Conservation (phyloP, 352 stramenopile genomes). For the Globisporangium ultimum region DNA sequence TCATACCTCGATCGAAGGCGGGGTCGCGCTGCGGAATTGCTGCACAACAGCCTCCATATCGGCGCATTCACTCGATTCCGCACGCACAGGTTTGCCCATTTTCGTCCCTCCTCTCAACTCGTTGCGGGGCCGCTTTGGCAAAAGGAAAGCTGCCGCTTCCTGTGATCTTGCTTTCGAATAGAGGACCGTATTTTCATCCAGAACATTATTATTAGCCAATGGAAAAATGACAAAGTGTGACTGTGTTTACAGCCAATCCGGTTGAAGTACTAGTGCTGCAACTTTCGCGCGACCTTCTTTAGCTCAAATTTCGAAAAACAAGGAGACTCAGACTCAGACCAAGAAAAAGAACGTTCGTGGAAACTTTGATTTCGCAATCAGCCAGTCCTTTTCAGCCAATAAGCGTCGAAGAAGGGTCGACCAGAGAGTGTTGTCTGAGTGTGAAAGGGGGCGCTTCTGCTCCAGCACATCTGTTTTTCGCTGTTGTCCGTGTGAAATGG, state of each 20-base stretch:
- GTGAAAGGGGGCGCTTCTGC: neutral
- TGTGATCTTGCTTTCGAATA: neutral
- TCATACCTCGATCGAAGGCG: conserved; percentile 6
- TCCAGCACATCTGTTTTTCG: neutral
- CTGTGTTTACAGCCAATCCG: too few relatives aligned
- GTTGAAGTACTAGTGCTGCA: too few relatives aligned
- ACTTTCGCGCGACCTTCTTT: too few relatives aligned
- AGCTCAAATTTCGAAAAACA: neutral
- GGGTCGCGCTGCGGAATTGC: neutral
- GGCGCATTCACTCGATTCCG: neutral
- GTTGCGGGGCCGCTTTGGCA: neutral
- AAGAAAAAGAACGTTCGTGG: neutral
- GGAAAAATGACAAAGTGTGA: too few relatives aligned
- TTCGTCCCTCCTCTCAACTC: neutral
- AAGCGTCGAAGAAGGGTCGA: neutral
- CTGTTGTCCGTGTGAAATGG: neutral
- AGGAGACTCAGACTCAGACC: neutral
- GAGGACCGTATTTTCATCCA: too few relatives aligned
- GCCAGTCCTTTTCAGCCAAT: neutral
- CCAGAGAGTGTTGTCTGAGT: neutral
- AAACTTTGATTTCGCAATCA: neutral
- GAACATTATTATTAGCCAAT: too few relatives aligned
- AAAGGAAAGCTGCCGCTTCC: neutral
- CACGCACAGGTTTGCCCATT: neutral
- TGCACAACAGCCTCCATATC: conserved; percentile 6